These are phyloP conservation scores for Oleoguttula mirabilis DNA, from an alignment of 495 filamentous ascomycete genomes.

Conservation along the genomic window DNA sequence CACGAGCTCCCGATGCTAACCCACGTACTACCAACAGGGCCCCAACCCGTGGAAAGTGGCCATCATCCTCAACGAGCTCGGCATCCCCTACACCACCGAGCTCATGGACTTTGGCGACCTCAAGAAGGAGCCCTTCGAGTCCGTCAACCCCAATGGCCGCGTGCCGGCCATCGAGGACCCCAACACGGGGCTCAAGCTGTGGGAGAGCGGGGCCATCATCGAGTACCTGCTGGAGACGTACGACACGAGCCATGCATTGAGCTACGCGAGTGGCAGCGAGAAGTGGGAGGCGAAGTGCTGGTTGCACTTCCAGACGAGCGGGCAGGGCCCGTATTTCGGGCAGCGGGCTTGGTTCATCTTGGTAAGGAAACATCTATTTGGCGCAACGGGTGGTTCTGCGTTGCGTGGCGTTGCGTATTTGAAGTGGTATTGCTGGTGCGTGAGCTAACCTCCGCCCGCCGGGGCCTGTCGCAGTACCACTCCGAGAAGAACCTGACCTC, in stretches of 20 bases:
- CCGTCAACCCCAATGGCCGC: slow-evolving; percentile 64
- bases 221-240: slow-evolving; percentile 22
- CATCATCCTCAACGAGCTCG: slow-evolving; percentile 52
- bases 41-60: slow-evolving; percentile 57
- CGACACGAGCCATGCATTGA: slow-evolving; percentile 12
- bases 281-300: slow-evolving; percentile 23
- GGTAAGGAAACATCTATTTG: no score
- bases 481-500: slow-evolving; percentile 28
- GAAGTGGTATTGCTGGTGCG: no score
- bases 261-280: slow-evolving; percentile 6
- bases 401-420: no score
- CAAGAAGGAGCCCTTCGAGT: slow-evolving; percentile 44
- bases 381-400: no score
- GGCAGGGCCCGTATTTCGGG: slow-evolving; percentile 39
- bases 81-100: slow-evolving; percentile 41
- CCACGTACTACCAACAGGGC: no score
- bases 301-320: slow-evolving; percentile 36
- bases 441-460: no score
- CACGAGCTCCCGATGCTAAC: no score
- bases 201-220: slow-evolving; percentile 31
- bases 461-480: slow-evolving; percentile 27
- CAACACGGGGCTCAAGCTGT: slow-evolving; percentile 53
- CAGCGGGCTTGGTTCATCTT: slow-evolving; percentile 33
- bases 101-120: slow-evolving; percentile 33
- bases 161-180: slow-evolving; percentile 52